A percentile compares a stretch with the other conserved stretches of the same genome.
These are phyloP conservation scores for Nicotiana obtusifolia DNA, from an alignment of 257 asterid species.

Conservation along the genomic window DNA sequence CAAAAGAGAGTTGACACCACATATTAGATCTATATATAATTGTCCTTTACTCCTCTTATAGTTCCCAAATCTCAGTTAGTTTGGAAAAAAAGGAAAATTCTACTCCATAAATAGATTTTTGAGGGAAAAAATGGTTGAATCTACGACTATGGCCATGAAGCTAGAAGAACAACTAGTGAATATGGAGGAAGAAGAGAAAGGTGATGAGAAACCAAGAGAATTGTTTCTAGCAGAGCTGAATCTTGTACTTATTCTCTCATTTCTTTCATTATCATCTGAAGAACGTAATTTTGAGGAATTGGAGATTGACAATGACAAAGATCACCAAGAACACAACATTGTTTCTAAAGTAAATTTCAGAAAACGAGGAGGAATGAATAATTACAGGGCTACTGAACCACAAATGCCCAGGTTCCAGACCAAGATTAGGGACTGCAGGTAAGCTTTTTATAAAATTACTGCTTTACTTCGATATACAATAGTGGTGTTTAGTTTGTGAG, in stretches of 20 bases:
- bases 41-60: not conserved
- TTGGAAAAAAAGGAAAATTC: not conserved
- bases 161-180: not conserved
- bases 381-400: slow-evolving; percentile 5
- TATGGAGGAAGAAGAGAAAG: slow-evolving; percentile 3
- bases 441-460: not conserved
- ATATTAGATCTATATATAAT: not conserved
- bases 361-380: slow-evolving; percentile 3
- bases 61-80: not conserved
- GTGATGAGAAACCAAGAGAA: slow-evolving; percentile 7
- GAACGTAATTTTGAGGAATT: slow-evolving; percentile 6
- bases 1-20: not conserved
- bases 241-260: slow-evolving; percentile 35
- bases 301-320: not conserved
- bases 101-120: not conserved
- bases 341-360: not conserved
- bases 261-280: slow-evolving; percentile 32
- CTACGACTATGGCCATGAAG: not conserved
- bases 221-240: slow-evolving; percentile 29
- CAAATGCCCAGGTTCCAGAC: slow-evolving; percentile 16
- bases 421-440: slow-evolving; percentile 27
- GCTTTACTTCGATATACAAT: not conserved
- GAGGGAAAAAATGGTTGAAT: slow-evolving; percentile 18
- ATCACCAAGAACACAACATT: not conserved
- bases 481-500: not conserved